Base-by-base conservation (phyloP, 805 yeast species). In the Schwanniomyces vanrijiae region DNA sequence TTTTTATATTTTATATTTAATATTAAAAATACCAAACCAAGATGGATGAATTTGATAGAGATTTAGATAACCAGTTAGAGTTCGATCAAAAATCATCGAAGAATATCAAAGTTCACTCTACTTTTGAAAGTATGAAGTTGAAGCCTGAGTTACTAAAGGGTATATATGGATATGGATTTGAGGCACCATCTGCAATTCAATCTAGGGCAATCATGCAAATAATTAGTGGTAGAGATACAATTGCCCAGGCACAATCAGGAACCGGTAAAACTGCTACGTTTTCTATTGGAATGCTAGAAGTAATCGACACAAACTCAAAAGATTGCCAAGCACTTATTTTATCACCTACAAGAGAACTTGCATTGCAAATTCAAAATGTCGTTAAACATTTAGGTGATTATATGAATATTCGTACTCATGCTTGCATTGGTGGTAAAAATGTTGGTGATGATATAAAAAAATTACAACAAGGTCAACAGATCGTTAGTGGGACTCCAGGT, bases 221-320 rank as follows among this genome's bases (percentile, higher is more conserved):
- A 69, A 86, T 90, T 60, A 85, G 84, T 64, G 97, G 97, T 47
- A 84, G 90, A 70, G 99, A 94, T 71, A 95, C 91, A 45, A 83
- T 94, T 54, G 99, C 99, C 51, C 99, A 94, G 76, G 98, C 99
- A 49, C 99, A 94, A 75, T 90, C 97, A 31, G 99, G 99, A 73
- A 94, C 99, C 42, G 99, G 99, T 73, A 94, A 94, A 76, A 94
- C 99, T 24, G 99, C 98, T 55, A 94, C 99, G 41, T 94, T 94
- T 78, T 81, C 97, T 54, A 92, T 94, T 56, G 92, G 96, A 21
- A 88, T 90, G 78, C 75, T 94, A 55, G 96, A 94, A 71, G 88
- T 82, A 53, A 80, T 94, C 46, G 96, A 92, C 58, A 75, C 84
- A 47, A 80, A 77, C 53, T 72, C 81, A 53, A 79, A 83, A 62